Evolutionary conservation across 345 rosid genomes (phyloP).

Genomic region (Linum tenue): DNA sequence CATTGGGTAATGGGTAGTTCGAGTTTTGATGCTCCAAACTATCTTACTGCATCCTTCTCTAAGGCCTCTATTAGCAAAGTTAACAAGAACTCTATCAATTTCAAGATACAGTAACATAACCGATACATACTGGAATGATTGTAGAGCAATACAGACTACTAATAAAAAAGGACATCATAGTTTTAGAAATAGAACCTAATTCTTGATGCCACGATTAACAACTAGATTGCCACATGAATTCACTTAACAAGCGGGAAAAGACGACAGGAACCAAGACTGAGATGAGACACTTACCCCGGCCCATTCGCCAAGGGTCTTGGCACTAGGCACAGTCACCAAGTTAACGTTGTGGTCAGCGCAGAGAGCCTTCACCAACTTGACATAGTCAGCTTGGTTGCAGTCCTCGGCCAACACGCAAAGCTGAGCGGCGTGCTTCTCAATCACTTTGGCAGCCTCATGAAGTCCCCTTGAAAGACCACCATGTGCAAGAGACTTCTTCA

Average conservation of each 20-base stretch:
- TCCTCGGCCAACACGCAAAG: conserved; percentile 1
- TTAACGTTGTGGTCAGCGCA: conserved; percentile 1
- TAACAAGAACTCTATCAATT: too few species aligned
- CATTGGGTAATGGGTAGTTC: too few species aligned
- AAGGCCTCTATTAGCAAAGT: too few species aligned
- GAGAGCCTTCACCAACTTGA: conserved; percentile 1
- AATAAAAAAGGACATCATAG: too few species aligned
- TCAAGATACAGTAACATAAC: too few species aligned
- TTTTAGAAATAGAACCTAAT: too few species aligned
- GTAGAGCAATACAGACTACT: too few species aligned
- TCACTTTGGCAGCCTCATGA: not conserved
- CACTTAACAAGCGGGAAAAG: too few species aligned
- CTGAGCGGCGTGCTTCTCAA: conserved; percentile 3
- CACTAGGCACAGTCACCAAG: not conserved
- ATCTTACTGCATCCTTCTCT: not conserved
- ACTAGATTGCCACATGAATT: too few species aligned
- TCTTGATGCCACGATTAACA: too few species aligned
- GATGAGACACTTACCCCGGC: not conserved
- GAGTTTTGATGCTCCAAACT: not conserved
- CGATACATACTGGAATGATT: too few species aligned
- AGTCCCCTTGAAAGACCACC: not conserved
- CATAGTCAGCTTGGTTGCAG: conserved; percentile 1
- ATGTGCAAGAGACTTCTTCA: conserved; percentile 8
- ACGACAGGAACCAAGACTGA: not conserved
- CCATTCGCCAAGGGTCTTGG: not conserved